Evolutionary conservation across 2,329 filamentous ascomycete species (phyloP), one percentile per base, ranked within the genome.

Genomic region (Penicillium carneum): DNA sequence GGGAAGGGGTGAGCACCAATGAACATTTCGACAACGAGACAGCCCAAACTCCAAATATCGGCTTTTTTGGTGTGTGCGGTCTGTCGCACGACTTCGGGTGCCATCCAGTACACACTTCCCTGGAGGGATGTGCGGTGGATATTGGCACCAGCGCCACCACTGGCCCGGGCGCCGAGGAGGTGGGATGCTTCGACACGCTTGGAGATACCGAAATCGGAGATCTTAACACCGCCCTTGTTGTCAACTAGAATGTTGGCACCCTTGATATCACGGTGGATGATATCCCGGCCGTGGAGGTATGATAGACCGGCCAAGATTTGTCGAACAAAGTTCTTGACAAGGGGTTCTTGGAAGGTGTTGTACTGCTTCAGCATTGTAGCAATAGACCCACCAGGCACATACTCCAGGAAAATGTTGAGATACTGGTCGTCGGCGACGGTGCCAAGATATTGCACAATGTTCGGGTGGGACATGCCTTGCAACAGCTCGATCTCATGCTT

Each of bases 41-140:
- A 99, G 36, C 95, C 95, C 26, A 99, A 86, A 47, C 92, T 97
- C 95, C 95, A 99, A 70, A 99, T 99, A 73, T 99, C 95, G 14
- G 95, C 95, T 81, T 98, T 98, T 80, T 94, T 92, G 5, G 94
- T 98, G 80, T 99, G 97, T 6, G 93, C 93, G 3, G 94, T 98
- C 80, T 98, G 95, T 73, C 95, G 95, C 64, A 99, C 95, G 20
- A 99, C 95, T 81, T 99, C 95, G 9, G 95, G 95, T 0, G 95
- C 95, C 95, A 99, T 99, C 95, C 95, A 99, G 81, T 97, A 99
- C 54, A 99, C 95, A 29, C 93, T 97, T 14, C 95, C 95, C 77
- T 99, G 95, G 3, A 99, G 86, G 1, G 94, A 98, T 11, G 88
- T 84, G 7, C 83, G 83, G 67, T 86, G 82, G 46, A 83, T 77